Base-by-base conservation (phyloP, 495 filamentous ascomycete species). In the Neurospora sp. region DNA sequence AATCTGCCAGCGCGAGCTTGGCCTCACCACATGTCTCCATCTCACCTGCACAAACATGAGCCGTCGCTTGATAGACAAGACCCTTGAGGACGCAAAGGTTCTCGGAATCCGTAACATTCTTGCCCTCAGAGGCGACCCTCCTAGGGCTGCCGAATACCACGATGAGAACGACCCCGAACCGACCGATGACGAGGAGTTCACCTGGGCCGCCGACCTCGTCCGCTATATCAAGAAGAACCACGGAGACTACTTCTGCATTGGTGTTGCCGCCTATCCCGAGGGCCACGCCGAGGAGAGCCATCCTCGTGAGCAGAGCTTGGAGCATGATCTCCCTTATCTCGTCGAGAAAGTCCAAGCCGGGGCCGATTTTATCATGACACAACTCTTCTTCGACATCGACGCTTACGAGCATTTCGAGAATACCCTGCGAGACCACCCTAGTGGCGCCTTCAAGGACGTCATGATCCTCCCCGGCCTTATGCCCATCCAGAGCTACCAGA, bases 351-450 rank as follows among this genome's bases (percentile, higher is more conserved):
- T 90, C 0, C 84, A 90, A 76, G 96, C 96, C 5, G 96, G 96
- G 0, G 96, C 95, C 27, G 96, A 98, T 80, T 99, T 99, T 80
- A 91, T 99, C 79, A 97, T 99, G 93, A 98, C 96, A n/a, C 96
- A 99, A 79, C 85, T 99, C 35, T 98, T 98, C 83, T 99, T 95
- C 80, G 94, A 98, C 77, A 86, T 92, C 16, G 85, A 91, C 8
- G 93, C 92, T 18, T 99, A 94, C 80, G 85, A 88, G 65, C 84
- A 83, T 42, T 98, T 94, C 79, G 95, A 97, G 83, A 85, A 84
- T 73, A 87, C 86, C 76, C 84, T 98, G 74, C 87, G 96, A 71
- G 88, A 89, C 68, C 94, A 99, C 79, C 88, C 91, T 69, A 96
- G 92, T 61, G 93, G 94, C 3, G 87, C 88, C 9, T 97, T 99